Evolutionary conservation across 208 protist species (phyloP).

Genomic region (Polymyxa betae): DNA sequence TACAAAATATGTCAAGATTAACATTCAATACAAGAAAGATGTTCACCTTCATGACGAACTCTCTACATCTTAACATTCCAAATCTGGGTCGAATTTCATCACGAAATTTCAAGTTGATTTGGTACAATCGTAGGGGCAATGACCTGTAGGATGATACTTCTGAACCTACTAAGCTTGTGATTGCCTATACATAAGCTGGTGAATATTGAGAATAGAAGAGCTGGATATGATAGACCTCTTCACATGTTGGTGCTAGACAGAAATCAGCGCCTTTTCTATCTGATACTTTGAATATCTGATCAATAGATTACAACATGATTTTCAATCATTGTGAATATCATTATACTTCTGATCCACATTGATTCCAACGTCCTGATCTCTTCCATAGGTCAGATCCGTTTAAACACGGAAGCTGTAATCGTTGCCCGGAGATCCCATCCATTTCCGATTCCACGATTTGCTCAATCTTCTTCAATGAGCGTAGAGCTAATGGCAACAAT

Average conservation of each 20-base stretch:
- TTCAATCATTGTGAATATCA: neutral
- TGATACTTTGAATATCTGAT: slow-evolving; percentile 17
- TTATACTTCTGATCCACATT: neutral
- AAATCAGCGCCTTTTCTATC: neutral
- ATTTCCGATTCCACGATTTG: neutral
- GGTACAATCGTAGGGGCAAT: slow-evolving; percentile 17
- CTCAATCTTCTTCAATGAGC: neutral
- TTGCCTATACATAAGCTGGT: neutral
- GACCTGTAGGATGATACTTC: slow-evolving; percentile 11
- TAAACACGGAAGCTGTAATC: neutral
- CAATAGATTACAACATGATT: neutral
- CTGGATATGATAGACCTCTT: slow-evolving; percentile 6
- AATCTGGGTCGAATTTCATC: slow-evolving; percentile 36
- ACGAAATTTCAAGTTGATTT: slow-evolving; percentile 47
- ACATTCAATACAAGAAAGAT: neutral
- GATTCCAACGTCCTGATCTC: neutral
- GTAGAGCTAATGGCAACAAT: slow-evolving; percentile 13
- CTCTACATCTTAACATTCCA: neutral
- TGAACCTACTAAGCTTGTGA: neutral
- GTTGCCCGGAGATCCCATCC: neutral
- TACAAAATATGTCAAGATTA: neutral
- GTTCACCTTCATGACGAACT: slow-evolving; percentile 43
- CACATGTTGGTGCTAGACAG: slow-evolving; percentile 33
- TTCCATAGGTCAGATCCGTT: slow-evolving; percentile 33
- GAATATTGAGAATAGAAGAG: neutral